Evolutionary conservation across 495 filamentous ascomycete species (phyloP), one percentile per base, ranked within the genome.

Genomic region (Baudoinia panamericana): DNA sequence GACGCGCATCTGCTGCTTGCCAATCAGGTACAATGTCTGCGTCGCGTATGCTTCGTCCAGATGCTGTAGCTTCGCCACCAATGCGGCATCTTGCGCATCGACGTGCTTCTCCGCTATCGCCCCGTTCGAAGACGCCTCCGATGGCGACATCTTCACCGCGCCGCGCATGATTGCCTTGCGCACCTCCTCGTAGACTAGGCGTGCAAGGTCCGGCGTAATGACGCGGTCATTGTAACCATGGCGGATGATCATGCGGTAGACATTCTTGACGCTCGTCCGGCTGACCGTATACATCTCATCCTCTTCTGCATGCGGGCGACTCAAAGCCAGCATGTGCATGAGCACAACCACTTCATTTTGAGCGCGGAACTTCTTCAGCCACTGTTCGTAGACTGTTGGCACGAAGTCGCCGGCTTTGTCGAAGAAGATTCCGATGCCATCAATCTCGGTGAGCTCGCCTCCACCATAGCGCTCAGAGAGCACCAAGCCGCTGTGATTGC

Each of bases 161-260:
- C 63, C 58, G 22, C 53, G 51, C 4, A 65, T 63, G 27, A 80
- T 55, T 43, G 62, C 74, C 21, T 62, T 56, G 18, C 71, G 63
- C 18, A 84, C 54, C 45, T 81, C 64, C 28, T 75, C 70, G 49
- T 71, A 71, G 21, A 82, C 63, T 4, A 78, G 50, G 3, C 61
- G 60, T 0, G 66, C 76, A 2, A 84, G 60, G 49, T 82, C 65
- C 0, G 67, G 68, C 7, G 66, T 73, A 31, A 84, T 67, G 36
- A 84, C 68, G 17, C 71, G 65, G 46, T 84, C 80, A 50, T 69
- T 77, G 48, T 80, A 84, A 4, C 80, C 80, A 46, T 81, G 75
- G 4, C 76, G 72, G 15, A 80, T 62, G 3, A 78, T 73, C 5
- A 33, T 8, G 17, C 76, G 68, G 44, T 78, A 83, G 19, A 34